These are phyloP conservation scores for Ustilago trichophora DNA, from an alignment of 1,284 basidiomycete species.

Conservation along the genomic window DNA sequence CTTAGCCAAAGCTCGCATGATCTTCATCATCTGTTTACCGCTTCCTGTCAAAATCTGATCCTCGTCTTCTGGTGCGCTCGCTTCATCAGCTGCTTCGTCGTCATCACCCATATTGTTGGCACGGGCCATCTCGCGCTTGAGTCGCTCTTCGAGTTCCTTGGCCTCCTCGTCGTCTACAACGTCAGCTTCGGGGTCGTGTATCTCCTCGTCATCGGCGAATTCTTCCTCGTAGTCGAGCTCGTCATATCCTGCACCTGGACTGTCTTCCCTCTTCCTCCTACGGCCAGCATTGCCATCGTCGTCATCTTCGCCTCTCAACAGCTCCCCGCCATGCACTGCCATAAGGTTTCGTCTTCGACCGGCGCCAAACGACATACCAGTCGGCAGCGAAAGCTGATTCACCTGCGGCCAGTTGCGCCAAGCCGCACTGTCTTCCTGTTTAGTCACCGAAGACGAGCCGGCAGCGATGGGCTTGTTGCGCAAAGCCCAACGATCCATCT, in stretches of 20 bases:
- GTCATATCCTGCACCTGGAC: conserved; percentile 49
- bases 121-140: conserved; percentile 64
- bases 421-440: conserved; percentile 39
- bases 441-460: conserved; percentile 10
- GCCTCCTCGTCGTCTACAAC: conserved; percentile 60
- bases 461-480: conserved; percentile 40
- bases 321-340: conserved; percentile 49
- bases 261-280: conserved; percentile 39
- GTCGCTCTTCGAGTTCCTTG: conserved; percentile 62
- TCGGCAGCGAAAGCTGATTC: conserved; percentile 40
- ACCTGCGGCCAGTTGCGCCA: conserved; percentile 44
- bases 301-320: conserved; percentile 47
- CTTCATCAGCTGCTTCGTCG: conserved; percentile 48
- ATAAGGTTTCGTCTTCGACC: conserved; percentile 49
- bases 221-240: conserved; percentile 65
- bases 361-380: conserved; percentile 39
- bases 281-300: conserved; percentile 23
- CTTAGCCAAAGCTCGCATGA: conserved; percentile 62
- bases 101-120: conserved; percentile 59
- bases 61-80: conserved; percentile 44
- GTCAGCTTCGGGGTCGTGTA: conserved; percentile 41
- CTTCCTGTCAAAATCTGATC: conserved; percentile 60
- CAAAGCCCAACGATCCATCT: conserved; percentile 51
- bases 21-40: conserved; percentile 66
- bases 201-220: conserved; percentile 65